Evolutionary conservation across 148 eudicot genomes (phyloP).

Genomic region (Spergularia marina): DNA sequence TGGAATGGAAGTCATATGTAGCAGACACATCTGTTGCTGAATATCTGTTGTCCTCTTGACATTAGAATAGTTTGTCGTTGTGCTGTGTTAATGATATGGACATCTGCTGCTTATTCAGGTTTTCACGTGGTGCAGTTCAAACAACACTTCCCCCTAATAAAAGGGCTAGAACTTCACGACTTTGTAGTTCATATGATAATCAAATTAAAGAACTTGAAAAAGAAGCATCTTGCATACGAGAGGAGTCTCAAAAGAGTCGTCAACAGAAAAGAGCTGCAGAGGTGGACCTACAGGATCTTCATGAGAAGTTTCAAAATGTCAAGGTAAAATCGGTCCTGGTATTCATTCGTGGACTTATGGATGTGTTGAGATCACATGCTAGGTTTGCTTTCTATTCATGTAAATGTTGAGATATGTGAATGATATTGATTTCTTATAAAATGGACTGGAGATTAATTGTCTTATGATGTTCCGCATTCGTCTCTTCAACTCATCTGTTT

Average conservation of each 20-base stretch:
- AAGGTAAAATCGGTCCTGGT: slow-evolving; percentile 44
- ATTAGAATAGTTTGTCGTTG: not conserved
- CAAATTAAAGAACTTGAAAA: slow-evolving; percentile 60
- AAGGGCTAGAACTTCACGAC: slow-evolving; percentile 54
- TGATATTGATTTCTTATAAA: not conserved
- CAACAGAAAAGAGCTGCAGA: slow-evolving; percentile 58
- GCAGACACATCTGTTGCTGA: not conserved
- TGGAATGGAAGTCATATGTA: not conserved
- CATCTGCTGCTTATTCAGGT: slow-evolving; percentile 43
- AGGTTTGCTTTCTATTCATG: not conserved
- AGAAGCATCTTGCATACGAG: slow-evolving; percentile 39
- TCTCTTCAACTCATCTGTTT: no score
- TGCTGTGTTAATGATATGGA: not conserved
- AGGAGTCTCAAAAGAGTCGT: slow-evolving; percentile 40
- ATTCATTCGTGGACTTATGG: not conserved
- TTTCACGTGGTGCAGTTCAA: slow-evolving; percentile 80
- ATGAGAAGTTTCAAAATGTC: slow-evolving; percentile 33
- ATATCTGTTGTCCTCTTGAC: not conserved
- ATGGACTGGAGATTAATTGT: not conserved
- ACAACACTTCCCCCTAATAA: slow-evolving; percentile 82
- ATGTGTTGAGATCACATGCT: slow-evolving; percentile 6
- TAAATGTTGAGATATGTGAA: not conserved
- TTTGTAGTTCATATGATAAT: slow-evolving; percentile 79
- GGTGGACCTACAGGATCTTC: slow-evolving; percentile 36
- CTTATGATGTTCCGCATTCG: not conserved